Conservation (phyloP, 164 flowering plant genomes). For the Berberis vulgaris region DNA sequence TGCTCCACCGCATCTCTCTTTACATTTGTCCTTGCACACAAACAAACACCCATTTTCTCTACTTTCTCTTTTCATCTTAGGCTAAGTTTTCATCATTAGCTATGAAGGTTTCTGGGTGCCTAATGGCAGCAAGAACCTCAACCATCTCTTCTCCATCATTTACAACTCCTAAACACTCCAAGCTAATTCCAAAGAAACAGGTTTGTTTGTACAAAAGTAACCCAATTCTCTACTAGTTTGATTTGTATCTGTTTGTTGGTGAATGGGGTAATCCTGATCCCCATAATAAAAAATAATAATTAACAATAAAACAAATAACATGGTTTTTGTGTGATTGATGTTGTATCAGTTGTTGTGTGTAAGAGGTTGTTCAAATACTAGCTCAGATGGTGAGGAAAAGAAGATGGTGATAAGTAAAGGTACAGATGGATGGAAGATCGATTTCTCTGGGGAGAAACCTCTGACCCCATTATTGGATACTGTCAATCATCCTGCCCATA, state of each 20-base stretch:
- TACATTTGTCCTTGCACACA: neutral
- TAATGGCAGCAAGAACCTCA: neutral
- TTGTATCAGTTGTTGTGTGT: slow-evolving; percentile 21
- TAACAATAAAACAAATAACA: neutral
- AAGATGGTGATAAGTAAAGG: slow-evolving; percentile 29
- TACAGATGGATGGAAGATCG: slow-evolving; percentile 43
- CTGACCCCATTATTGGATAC: slow-evolving; percentile 78
- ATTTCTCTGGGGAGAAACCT: slow-evolving; percentile 60
- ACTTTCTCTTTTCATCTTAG: neutral
- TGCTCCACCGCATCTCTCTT: neutral
- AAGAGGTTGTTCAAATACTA: slow-evolving; percentile 31
- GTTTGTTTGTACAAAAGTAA: neutral
- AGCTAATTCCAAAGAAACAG: neutral
- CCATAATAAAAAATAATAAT: neutral
- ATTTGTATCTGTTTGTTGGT: neutral
- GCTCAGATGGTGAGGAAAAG: slow-evolving; percentile 30
- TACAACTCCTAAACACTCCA: neutral
- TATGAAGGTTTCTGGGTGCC: neutral
- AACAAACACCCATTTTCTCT: neutral
- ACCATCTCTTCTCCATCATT: neutral
- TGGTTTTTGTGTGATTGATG: neutral
- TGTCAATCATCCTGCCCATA: slow-evolving; percentile 64
- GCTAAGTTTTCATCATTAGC: neutral
- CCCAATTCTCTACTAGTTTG: neutral
- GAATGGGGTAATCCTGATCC: neutral